Base-by-base conservation (phyloP, 768 basidiomycete species). In the Boletellus ananas region DNA sequence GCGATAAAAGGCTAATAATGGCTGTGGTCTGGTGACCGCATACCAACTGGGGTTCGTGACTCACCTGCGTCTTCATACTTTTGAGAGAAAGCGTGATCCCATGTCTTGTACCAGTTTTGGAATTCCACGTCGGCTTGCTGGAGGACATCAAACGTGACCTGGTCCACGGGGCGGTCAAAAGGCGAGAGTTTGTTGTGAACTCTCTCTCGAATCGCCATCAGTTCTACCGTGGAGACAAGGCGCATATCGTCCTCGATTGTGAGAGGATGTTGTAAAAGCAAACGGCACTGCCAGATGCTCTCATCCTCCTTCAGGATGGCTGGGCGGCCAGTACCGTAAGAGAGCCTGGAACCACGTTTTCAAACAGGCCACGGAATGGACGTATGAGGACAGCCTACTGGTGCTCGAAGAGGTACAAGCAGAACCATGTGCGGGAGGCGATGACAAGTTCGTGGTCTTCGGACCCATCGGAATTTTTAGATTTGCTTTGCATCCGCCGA, bases 211-310 rank as follows among this genome's bases (percentile, higher is more conserved):
- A 95, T 81, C 27, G 84, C 83, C 80, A 94, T 92, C 49, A 95
- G 77, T 61, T 97, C 93, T 23, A 97, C 92, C 2, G 91, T 94
- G 3, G 94, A 94, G 12, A 96, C 90, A 13, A 97, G 80, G 50
- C 94, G 86, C 81, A 92, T 93, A 61, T 97, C 94, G 57, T 95
- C 93, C 60, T 91, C 85, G 52, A 95, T 89, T 13, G 90, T 80
- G 25, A 95, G 71, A 34, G 94, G 94, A 65, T 96, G 94, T 55
- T 84, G 82, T 20, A 96, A 71, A 17, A 97, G 75, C 40, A 84
- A 73, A 33, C 87, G 82, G 58, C 89, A 91, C 52, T 89, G 81
- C 61, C 76, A 78, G 51, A 97, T 93, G 44, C 90, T 87, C 64
- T 94, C 93, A 58, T 97, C 94, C 52, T 95, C 91, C 60, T 90